Evolutionary conservation across 441 rosid species (phyloP).

Genomic region (Mallotus japonicus): DNA sequence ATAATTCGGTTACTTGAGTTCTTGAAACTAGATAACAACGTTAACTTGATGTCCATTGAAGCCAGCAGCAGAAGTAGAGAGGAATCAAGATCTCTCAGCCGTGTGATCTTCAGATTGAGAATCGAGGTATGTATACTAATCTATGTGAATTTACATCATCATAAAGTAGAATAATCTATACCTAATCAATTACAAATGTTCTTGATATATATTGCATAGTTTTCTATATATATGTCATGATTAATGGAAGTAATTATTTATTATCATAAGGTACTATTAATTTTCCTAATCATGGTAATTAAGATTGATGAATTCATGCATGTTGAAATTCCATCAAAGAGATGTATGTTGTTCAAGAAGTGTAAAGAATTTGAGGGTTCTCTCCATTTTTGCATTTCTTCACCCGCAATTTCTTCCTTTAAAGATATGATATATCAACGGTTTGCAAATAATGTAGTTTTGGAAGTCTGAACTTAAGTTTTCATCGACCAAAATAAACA

Average conservation of each 20-base stretch:
- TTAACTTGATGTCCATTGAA: conserved; percentile 49
- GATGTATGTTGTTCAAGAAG: not conserved
- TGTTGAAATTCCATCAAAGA: not conserved
- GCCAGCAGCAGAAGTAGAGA: conserved; percentile 32
- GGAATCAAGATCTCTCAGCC: conserved; percentile 29
- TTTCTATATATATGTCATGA: too few relatives aligned
- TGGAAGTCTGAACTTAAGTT: too few relatives aligned
- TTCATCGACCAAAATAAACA: too few relatives aligned
- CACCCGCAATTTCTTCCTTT: too few relatives aligned
- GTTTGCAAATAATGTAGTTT: too few relatives aligned
- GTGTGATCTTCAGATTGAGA: conserved; percentile 40
- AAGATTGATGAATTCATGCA: not conserved
- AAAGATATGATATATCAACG: too few relatives aligned
- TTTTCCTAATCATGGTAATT: not conserved
- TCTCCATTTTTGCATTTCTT: not conserved
- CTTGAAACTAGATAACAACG: conserved; percentile 42
- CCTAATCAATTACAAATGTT: too few relatives aligned
- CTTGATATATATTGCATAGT: too few relatives aligned
- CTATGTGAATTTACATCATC: too few relatives aligned
- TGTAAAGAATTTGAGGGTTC: not conserved
- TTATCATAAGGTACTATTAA: too few relatives aligned
- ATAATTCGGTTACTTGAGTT: conserved; percentile 57
- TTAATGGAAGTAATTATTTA: too few relatives aligned
- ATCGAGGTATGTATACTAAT: conserved; percentile 44
- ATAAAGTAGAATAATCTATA: too few relatives aligned